phyloP scores from a whole-genome alignment of 2,329 filamentous ascomycete species.

The Trichoderma semiorbis region DNA sequence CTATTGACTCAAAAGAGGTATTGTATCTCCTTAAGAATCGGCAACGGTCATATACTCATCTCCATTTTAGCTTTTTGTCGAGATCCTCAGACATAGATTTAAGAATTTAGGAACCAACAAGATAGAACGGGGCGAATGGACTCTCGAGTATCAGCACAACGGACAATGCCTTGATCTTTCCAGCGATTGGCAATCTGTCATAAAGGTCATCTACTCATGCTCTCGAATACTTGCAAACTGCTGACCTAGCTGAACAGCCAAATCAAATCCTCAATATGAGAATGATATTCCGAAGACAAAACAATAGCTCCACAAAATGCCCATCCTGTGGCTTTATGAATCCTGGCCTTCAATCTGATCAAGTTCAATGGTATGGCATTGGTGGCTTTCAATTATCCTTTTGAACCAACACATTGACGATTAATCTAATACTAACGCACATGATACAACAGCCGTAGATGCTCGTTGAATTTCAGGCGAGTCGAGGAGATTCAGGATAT shows the following conservation, averaged over 20 bases:
- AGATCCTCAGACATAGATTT: neutral
- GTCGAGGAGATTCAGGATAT: neutral
- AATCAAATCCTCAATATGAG: neutral
- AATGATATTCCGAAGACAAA: neutral
- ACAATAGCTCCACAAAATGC: neutral
- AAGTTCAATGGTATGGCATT: neutral
- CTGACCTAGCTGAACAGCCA: neutral
- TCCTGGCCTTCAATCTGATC: neutral
- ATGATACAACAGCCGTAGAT: neutral
- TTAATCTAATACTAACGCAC: neutral
- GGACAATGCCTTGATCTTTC: neutral
- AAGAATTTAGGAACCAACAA: neutral
- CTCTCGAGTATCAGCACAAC: neutral
- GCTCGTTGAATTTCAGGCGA: neutral
- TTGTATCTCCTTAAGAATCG: neutral
- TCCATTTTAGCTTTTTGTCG: neutral
- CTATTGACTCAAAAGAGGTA: neutral
- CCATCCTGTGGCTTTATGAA: neutral
- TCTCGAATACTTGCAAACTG: neutral
- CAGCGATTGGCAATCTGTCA: neutral
- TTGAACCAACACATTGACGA: neutral
- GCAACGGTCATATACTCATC: fast-evolving
- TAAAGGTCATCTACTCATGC: neutral
- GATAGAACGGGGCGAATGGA: neutral
- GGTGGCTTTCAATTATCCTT: neutral